Conservation (phyloP, 2,329 filamentous ascomycete genomes). For the Xylariales sp. region DNA sequence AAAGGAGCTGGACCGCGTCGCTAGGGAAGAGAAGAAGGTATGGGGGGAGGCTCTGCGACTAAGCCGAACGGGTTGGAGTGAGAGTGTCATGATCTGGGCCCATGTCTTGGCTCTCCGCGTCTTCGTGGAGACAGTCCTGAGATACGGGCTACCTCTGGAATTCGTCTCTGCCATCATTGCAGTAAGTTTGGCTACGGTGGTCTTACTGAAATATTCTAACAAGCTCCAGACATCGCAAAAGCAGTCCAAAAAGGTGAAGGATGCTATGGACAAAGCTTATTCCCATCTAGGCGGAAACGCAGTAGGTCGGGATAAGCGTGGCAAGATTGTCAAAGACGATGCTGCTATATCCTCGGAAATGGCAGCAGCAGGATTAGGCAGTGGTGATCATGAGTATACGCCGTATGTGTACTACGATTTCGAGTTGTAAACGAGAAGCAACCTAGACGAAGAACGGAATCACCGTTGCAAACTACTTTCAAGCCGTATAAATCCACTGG, state of each 20-base stretch:
- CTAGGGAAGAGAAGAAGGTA: slow-evolving; percentile 76
- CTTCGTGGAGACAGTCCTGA: slow-evolving; percentile 96
- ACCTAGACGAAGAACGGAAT: not conserved
- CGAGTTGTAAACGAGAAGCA: slow-evolving; percentile 50
- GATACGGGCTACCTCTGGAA: slow-evolving; percentile 87
- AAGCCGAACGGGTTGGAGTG: slow-evolving; percentile 88
- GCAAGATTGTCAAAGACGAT: slow-evolving; percentile 86
- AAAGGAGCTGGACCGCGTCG: slow-evolving; percentile 76
- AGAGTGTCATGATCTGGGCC: slow-evolving; percentile 93
- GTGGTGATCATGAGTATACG: slow-evolving; percentile 75
- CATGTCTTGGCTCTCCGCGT: slow-evolving; percentile 87
- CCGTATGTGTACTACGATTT: slow-evolving; percentile 98
- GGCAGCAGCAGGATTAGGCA: slow-evolving; percentile 65
- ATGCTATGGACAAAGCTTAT: slow-evolving; percentile 76
- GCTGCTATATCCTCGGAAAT: slow-evolving; percentile 74
- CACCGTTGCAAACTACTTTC: not conserved
- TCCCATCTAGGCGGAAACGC: slow-evolving; percentile 94
- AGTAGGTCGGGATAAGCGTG: slow-evolving; percentile 89
- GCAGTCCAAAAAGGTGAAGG: slow-evolving; percentile 70
- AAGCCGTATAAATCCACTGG: too few relatives aligned
- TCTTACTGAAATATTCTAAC: not conserved
- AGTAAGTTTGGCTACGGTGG: too few relatives aligned
- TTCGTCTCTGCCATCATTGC: slow-evolving; percentile 51
- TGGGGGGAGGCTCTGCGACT: slow-evolving; percentile 89
- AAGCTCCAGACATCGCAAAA: slow-evolving; percentile 81